Conservation (phyloP, 2,329 filamentous ascomycete species). For the Beauveria sp. region DNA sequence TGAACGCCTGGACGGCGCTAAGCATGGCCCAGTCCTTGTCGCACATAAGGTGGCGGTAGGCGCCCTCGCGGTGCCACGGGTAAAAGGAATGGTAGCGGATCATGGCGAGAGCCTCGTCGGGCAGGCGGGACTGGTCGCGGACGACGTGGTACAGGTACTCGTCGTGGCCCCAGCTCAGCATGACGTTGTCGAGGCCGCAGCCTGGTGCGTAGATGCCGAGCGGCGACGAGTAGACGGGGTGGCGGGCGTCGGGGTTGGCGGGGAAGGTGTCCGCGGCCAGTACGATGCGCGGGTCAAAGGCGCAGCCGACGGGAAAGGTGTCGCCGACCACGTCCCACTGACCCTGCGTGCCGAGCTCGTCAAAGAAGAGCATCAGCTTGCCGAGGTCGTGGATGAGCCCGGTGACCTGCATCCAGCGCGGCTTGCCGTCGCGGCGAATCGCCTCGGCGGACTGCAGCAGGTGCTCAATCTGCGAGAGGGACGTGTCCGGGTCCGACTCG, state of each 20-base stretch:
- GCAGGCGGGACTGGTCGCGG: constrained; percentile 73
- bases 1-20: constrained; percentile 75
- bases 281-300: constrained; percentile 69
- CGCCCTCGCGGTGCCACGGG: constrained; percentile 78
- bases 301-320: constrained; percentile 72
- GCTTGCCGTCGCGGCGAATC: constrained; percentile 77
- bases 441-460: constrained; percentile 83
- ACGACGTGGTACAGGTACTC: constrained; percentile 83
- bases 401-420: constrained; percentile 73
- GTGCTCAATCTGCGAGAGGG: constrained; percentile 82
- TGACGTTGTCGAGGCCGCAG: constrained; percentile 79
- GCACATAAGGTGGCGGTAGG: constrained; percentile 77
- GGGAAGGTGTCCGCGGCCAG: constrained; percentile 66
- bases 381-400: constrained; percentile 74
- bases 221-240: constrained; percentile 67
- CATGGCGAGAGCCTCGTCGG: constrained; percentile 80
- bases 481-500: constrained; percentile 84
- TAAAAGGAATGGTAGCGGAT: constrained; percentile 92
- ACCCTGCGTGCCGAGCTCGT: constrained; percentile 54
- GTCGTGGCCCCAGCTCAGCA: constrained; percentile 87
- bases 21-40: constrained; percentile 75
- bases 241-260: constrained; percentile 64
- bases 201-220: constrained; percentile 72
- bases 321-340: constrained; percentile 94
- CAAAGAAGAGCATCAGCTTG: constrained; percentile 75